Base-by-base conservation (phyloP, 2,329 filamentous ascomycete genomes). In the Didymella lethalis region DNA sequence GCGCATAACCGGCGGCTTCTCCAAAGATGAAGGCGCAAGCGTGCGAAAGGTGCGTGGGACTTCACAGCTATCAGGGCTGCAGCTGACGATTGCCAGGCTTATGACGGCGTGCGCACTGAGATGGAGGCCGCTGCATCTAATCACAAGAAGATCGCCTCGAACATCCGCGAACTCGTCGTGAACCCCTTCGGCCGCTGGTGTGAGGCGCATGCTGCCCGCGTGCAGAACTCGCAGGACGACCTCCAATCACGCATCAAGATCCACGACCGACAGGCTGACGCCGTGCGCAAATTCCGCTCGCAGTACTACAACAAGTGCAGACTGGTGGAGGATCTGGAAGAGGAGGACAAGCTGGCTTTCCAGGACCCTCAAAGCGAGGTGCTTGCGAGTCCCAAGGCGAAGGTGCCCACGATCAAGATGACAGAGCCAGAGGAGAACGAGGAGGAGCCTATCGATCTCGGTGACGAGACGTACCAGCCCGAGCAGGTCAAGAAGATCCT, bases 271-370 rank as follows among this genome's bases (percentile, higher is more conserved):
- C 96, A 99, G 78, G 90, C 90, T 58, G 95, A 99, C 63, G 78
- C 86, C 20, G 92, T 97, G 62, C 92, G 93, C 84, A 98, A 98
- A 80, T 86, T 97, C 69, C 88, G 95, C 64, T 97, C 91, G 78
- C 91, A 92, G 69, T 99, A 99, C 80, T 98, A 98, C 85, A 99
- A 98, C 83, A 99, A 98, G 80, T 99, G 95, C 77, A 90, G 96
- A 48, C 83, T 97, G 62, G 90, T 98, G 7, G 96, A 99, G 76
- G 95, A 99, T 75, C 81, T 98, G 61, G 95, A 99, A 77, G 95
- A 99, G 79, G 96, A 99, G 82, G 97, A 97, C 78, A 98, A 99
- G 80, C 85, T 99, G 54, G 95, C 93, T 38, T 99, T 99, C 79
- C 93, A 97, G 77, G 92, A 93, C 65, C 92, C 93, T 5, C 83